Base-by-base conservation (phyloP, 495 filamentous ascomycete genomes). In the Haplographium delicatum region DNA sequence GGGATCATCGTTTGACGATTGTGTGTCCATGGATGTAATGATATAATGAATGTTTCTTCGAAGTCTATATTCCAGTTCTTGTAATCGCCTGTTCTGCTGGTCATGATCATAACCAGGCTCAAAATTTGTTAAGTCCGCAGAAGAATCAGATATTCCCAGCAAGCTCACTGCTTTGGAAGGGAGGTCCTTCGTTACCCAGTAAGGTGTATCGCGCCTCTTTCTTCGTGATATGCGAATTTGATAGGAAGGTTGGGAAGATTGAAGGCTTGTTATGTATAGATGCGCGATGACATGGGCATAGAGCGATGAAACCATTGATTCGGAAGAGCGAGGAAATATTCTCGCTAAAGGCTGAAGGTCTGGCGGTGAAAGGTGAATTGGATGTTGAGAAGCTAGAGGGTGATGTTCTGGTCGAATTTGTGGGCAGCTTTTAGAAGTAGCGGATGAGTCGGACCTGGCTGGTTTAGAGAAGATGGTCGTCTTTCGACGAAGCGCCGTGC, bases 261-360 rank as follows among this genome's bases (percentile, higher is more conserved):
- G n/a, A n/a, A n/a, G n/a, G n/a, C n/a, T n/a, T n/a, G n/a, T n/a
- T n/a, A n/a, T n/a, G n/a, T n/a, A n/a, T n/a, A n/a, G n/a, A 47
- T 77, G 78, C 0, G 78, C 81, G 16, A 85, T 68, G 18, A 86
- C 56, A 31, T 81, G 74, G 1, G 81, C 81, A 49, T 83, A 85
- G n/a, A 86, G 71, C 4, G 78, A 72, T 39, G 83, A 77, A 24
- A 81, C 74, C 4, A 81, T 62, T 46, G 71, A 73, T 43, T 81
- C 73, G 4, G 75, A 66, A 19, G 72, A 75, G 6, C 68, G 48
- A 0, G 78, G 76, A 46, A 85, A 86, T 19, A 84, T 79, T 15
- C 70, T 72, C 20, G 73, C 70, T 53, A 86, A 77, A 5, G 74
- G 72, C 18, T 43, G 25, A 2, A 56, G 42, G 19, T 59, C 41